These are phyloP conservation scores for Scedosporium apiospermum DNA, from an alignment of 2,329 filamentous ascomycete genomes.

Conservation along the genomic window DNA sequence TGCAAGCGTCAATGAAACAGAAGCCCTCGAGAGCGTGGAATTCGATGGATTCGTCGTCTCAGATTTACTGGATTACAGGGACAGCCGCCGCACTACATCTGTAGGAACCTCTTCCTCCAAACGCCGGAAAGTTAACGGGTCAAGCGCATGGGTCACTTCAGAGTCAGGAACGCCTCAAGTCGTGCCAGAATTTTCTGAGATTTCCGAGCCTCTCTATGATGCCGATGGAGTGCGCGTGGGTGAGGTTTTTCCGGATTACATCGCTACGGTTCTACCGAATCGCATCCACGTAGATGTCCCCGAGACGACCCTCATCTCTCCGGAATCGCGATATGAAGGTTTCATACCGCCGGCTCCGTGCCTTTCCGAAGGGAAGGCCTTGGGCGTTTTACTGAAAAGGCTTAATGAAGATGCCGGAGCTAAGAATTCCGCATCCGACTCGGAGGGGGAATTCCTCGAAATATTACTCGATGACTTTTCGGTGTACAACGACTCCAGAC, in stretches of 20 bases:
- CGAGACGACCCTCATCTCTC: constrained; percentile 16
- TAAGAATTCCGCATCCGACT: background rate
- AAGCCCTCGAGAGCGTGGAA: too few relatives aligned
- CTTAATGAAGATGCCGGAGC: background rate
- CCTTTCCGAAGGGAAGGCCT: constrained; percentile 12
- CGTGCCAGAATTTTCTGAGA: background rate
- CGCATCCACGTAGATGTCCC: constrained; percentile 16
- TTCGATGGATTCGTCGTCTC: too few relatives aligned
- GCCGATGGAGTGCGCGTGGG: background rate
- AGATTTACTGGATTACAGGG: too few relatives aligned
- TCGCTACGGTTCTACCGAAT: background rate
- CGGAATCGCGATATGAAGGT: constrained; percentile 20
- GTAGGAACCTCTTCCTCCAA: too few relatives aligned
- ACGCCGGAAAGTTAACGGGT: too few relatives aligned
- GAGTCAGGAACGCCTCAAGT: too few relatives aligned
- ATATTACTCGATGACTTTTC: constrained; percentile 48
- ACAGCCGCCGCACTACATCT: too few relatives aligned
- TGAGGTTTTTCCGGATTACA: background rate
- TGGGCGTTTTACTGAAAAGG: background rate
- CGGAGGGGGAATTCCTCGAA: constrained; percentile 22
- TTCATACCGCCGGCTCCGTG: constrained; percentile 18
- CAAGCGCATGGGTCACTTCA: too few relatives aligned
- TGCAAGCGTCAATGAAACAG: too few relatives aligned
- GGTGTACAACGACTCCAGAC: constrained; percentile 36
- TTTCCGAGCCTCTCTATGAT: background rate